Evolutionary conservation across 371 early-diverging fungal species (phyloP).

Genomic region (Blakeslea trispora): DNA sequence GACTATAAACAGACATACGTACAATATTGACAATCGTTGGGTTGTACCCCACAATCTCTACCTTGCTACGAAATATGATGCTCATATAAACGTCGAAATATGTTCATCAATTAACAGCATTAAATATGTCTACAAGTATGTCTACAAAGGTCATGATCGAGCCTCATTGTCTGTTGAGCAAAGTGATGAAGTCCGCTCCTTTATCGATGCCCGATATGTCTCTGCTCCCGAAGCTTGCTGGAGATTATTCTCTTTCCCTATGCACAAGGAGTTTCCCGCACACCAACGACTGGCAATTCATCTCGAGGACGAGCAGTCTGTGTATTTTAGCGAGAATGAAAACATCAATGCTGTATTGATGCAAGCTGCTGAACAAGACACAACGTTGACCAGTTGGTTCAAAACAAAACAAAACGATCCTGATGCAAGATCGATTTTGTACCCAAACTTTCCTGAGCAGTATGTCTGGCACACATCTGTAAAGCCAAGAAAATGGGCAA

Average conservation of each 20-base stretch:
- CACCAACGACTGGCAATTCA: background rate
- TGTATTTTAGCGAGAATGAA: background rate
- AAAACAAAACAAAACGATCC: background rate
- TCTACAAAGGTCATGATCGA: slow-evolving; percentile 31
- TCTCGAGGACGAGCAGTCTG: too few relatives aligned
- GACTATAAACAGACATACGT: too few relatives aligned
- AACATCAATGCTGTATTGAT: background rate
- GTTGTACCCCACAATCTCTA: slow-evolving; percentile 30
- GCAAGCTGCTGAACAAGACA: background rate
- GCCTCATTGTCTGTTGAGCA: background rate
- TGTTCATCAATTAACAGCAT: slow-evolving; percentile 23
- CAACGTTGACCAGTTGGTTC: background rate
- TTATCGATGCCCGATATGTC: slow-evolving; percentile 21
- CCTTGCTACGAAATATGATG: slow-evolving; percentile 27
- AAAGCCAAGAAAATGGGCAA: slow-evolving; percentile 5
- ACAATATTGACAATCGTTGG: slow-evolving; percentile 25
- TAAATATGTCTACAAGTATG: slow-evolving; percentile 27
- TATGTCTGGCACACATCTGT: slow-evolving; percentile 7
- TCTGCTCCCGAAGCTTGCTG: slow-evolving; percentile 29
- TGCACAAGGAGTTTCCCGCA: slow-evolving; percentile 19
- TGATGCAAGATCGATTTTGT: slow-evolving; percentile 14
- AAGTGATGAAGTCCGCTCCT: too few relatives aligned
- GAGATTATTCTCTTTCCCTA: slow-evolving; percentile 22
- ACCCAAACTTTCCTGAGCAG: slow-evolving; percentile 19
- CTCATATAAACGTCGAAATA: slow-evolving; percentile 44